Conservation (phyloP, 305 asterid species). For the Rubia peregrina region DNA sequence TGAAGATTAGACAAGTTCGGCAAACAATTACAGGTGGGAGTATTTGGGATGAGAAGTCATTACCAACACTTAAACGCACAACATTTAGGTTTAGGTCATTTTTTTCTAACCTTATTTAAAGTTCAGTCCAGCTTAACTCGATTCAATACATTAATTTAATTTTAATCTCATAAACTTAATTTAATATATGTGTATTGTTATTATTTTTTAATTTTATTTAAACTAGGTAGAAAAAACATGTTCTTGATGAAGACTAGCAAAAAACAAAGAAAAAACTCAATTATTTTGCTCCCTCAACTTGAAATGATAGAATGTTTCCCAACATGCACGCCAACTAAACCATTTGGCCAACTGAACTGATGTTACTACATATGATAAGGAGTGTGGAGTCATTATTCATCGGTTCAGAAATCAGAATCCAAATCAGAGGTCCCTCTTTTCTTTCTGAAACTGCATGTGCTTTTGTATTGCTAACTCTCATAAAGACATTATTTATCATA, state of each 20-base stretch:
- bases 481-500: no score
- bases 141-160: no score
- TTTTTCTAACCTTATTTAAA: no score
- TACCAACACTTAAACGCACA: background rate
- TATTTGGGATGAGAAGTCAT: background rate
- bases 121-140: no score
- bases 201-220: no score
- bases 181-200: no score
- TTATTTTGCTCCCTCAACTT: background rate
- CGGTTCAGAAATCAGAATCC: no score
- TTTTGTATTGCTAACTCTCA: no score
- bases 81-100: background rate
- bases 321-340: conserved; percentile 2
- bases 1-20: background rate
- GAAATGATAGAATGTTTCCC: conserved; percentile 4
- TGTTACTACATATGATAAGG: background rate
- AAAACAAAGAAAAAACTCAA: background rate
- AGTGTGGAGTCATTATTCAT: no score
- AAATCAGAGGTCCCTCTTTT: background rate
- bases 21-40: background rate
- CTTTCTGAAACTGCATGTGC: background rate
- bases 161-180: no score
- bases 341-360: background rate
- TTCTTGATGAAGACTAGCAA: no score
- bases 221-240: no score